phyloP scores from a whole-genome alignment of 2,329 filamentous ascomycete genomes.

The Aspergillus ochraceus region DNA sequence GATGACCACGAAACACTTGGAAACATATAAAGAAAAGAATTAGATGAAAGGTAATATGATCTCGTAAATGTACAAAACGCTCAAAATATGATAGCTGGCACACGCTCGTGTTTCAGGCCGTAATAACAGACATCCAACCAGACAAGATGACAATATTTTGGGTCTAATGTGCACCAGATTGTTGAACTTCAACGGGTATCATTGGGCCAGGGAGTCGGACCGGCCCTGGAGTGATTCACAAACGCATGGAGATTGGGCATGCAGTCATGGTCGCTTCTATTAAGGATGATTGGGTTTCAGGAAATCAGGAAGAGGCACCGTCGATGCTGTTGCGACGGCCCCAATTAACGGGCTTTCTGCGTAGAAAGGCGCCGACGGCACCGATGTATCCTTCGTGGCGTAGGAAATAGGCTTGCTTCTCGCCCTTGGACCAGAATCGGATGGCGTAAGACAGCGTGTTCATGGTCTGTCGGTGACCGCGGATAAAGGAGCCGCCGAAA shows the following conservation, averaged over 20 bases:
- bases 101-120: background rate
- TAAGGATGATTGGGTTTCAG: slow-evolving; percentile 15
- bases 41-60: background rate
- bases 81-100: background rate
- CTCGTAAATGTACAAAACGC: background rate
- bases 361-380: slow-evolving; percentile 89
- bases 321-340: slow-evolving; percentile 79
- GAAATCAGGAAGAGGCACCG: slow-evolving; percentile 33
- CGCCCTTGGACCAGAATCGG: slow-evolving; percentile 92
- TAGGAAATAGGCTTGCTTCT: slow-evolving; percentile 93
- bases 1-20: too few relatives aligned
- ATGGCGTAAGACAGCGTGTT: slow-evolving; percentile 96
- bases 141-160: background rate
- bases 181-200: slow-evolving; percentile 21
- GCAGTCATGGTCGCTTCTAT: slow-evolving; percentile 6
- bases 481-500: slow-evolving; percentile 95
- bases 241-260: slow-evolving; percentile 7
- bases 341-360: slow-evolving; percentile 88
- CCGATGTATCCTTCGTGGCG: slow-evolving; percentile 95
- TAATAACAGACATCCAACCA: background rate
- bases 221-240: slow-evolving; percentile 1
- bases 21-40: background rate
- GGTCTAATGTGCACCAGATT: slow-evolving; percentile 12
- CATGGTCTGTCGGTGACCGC: slow-evolving; percentile 95
- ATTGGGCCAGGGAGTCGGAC: slow-evolving; percentile 20